Evolutionary conservation across 139 green algal species (phyloP).

Genomic region (Ettlia oleoabundans): DNA sequence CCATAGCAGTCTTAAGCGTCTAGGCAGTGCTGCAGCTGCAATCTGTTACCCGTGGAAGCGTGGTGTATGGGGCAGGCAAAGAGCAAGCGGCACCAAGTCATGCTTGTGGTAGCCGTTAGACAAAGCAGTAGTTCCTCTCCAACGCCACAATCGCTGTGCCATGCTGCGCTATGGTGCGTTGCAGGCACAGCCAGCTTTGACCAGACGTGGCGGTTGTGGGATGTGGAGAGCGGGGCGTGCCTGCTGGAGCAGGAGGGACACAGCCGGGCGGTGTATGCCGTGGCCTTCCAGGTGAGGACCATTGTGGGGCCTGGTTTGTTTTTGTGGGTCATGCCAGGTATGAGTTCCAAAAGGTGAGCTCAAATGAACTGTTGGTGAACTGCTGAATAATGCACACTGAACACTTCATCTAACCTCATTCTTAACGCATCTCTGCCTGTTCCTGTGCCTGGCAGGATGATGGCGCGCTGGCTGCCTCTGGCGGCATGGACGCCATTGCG

Average conservation of each 20-base stretch:
- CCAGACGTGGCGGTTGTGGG: slow-evolving; percentile 96
- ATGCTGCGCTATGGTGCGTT: background rate
- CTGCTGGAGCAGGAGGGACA: slow-evolving; percentile 98
- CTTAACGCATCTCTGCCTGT: background rate
- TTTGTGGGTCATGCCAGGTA: too few species aligned
- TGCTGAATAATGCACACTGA: too few species aligned
- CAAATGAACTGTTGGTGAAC: too few species aligned
- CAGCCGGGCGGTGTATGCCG: slow-evolving; percentile 86
- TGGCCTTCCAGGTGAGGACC: slow-evolving; percentile 86
- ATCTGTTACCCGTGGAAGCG: too few species aligned
- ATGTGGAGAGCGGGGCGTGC: slow-evolving; percentile 80
- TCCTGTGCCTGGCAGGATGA: slow-evolving; percentile 53
- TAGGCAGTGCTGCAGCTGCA: background rate
- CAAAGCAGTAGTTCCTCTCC: background rate
- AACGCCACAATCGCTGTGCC: background rate
- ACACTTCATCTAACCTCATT: background rate
- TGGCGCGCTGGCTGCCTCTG: slow-evolving; percentile 77
- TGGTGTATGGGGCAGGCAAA: too few species aligned
- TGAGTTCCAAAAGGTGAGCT: too few species aligned
- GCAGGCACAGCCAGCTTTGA: slow-evolving; percentile 89
- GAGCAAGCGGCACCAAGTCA: too few species aligned
- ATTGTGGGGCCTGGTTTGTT: background rate
- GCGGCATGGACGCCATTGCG: slow-evolving; percentile 81
- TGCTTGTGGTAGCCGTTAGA: too few species aligned
- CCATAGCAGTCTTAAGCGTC: too few species aligned